Percentiles rank a stretch among this genome's conserved stretches.
These are phyloP conservation scores for Biscogniauxia marginata DNA, from an alignment of 2,329 filamentous ascomycete genomes.

Conservation along the genomic window DNA sequence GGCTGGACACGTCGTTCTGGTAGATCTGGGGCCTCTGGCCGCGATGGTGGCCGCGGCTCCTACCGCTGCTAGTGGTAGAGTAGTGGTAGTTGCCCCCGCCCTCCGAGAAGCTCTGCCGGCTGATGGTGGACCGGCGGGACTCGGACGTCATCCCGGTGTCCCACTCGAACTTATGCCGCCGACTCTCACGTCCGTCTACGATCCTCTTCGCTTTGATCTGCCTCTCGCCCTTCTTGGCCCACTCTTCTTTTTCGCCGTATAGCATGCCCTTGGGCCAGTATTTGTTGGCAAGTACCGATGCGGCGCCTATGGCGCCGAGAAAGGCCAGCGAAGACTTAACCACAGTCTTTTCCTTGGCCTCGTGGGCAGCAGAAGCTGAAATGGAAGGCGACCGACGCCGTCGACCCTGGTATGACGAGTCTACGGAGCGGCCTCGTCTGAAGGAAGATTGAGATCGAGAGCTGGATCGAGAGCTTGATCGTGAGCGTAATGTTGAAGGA, in stretches of 20 bases:
- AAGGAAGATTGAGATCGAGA: background rate
- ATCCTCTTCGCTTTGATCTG: background rate
- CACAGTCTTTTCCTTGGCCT: conserved; percentile 19
- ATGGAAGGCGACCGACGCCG: background rate
- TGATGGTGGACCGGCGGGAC: background rate
- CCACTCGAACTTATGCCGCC: background rate
- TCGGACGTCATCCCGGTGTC: background rate
- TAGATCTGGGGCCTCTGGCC: background rate
- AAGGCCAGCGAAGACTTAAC: conserved; percentile 38
- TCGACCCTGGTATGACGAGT: background rate
- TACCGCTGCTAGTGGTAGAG: too few species aligned
- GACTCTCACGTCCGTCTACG: background rate
- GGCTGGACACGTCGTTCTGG: background rate
- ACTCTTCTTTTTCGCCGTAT: conserved; percentile 39
- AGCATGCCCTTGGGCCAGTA: conserved; percentile 39
- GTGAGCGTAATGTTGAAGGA: conserved; percentile 20
- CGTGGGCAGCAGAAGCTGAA: conserved; percentile 3
- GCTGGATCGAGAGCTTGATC: conserved; percentile 13
- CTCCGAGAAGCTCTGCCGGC: background rate
- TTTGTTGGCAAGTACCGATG: conserved; percentile 36
- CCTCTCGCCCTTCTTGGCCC: conserved; percentile 23
- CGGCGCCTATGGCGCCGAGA: conserved; percentile 38
- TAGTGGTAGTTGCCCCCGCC: background rate
- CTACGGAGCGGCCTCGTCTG: background rate
- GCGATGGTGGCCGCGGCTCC: background rate